Percentiles rank a stretch among this genome's conserved stretches.
phyloP scores from a whole-genome alignment of 2,329 filamentous ascomycete species.

The Lachnellula hyalina region DNA sequence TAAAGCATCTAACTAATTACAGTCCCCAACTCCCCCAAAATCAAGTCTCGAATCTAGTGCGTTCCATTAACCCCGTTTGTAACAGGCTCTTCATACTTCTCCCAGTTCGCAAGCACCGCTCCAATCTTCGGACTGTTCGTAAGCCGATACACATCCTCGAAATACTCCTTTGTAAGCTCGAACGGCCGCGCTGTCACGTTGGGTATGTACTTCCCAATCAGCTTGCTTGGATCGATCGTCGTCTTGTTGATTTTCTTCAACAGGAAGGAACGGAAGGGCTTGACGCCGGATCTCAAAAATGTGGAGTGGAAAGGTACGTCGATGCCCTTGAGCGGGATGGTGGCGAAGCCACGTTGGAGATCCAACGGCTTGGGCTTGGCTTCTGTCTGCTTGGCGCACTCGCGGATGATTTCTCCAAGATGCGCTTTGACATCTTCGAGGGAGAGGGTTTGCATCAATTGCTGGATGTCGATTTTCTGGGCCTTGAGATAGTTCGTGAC shows the following conservation, averaged over 20 bases:
- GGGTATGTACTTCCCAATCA: constrained; percentile 97
- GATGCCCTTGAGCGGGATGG: constrained; percentile 93
- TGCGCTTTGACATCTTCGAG: constrained; percentile 89
- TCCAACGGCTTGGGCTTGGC: constrained; percentile 84
- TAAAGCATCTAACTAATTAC: no score
- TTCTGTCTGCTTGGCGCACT: constrained; percentile 79
- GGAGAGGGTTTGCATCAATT: constrained; percentile 78
- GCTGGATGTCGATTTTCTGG: constrained; percentile 95
- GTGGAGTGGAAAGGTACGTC: constrained; percentile 99
- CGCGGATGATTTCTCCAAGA: constrained; percentile 84
- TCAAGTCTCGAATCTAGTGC: no score
- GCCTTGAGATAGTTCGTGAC: constrained; percentile 93
- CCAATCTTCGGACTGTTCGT: constrained; percentile 57
- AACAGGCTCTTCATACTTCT: constrained; percentile 31
- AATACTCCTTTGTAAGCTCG: constrained; percentile 95
- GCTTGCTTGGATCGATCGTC: constrained; percentile 92
- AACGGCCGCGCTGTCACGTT: constrained; percentile 97
- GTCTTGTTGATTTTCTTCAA: constrained; percentile 99
- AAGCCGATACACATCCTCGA: constrained; percentile 94
- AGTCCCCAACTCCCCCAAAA: no score
- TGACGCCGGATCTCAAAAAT: constrained; percentile 95
- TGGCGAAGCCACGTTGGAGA: constrained; percentile 91
- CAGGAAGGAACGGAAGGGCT: constrained; percentile 96
- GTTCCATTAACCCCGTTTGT: constrained; percentile 26
- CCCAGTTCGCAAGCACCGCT: constrained; percentile 32